A percentile compares a stretch with the other conserved stretches of the same genome.
These are phyloP conservation scores for Agrostemma githago DNA, from an alignment of 148 eudicot species.

Conservation along the genomic window DNA sequence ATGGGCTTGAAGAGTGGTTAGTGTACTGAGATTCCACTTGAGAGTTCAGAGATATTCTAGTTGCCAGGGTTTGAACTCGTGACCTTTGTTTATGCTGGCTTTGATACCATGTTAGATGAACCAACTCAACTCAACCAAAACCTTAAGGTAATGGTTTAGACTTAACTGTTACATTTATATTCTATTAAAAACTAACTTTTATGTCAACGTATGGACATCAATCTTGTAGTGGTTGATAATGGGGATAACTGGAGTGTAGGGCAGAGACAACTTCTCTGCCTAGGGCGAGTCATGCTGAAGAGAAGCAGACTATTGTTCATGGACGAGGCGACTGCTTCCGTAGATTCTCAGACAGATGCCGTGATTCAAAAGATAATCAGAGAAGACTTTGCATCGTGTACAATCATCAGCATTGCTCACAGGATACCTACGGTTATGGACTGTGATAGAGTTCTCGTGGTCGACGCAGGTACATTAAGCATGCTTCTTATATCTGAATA, in stretches of 20 bases:
- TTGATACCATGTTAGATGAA: too few relatives aligned
- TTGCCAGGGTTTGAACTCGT: too few relatives aligned
- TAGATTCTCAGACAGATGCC: slow-evolving; percentile 91
- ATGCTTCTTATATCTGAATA: too few relatives aligned
- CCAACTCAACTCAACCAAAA: too few relatives aligned
- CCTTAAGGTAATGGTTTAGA: too few relatives aligned
- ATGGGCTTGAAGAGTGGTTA: too few relatives aligned
- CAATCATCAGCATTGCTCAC: slow-evolving; percentile 97
- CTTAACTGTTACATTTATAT: too few relatives aligned
- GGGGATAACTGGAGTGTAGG: slow-evolving; percentile 99
- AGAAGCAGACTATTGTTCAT: slow-evolving; percentile 71
- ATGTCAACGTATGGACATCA: too few relatives aligned
- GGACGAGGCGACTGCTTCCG: slow-evolving; percentile 99
- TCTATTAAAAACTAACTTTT: too few relatives aligned
- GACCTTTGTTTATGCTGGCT: too few relatives aligned
- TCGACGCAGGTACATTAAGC: slow-evolving; percentile 49
- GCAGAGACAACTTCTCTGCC: slow-evolving; percentile 87
- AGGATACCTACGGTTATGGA: slow-evolving; percentile 99
- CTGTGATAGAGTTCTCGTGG: slow-evolving; percentile 83
- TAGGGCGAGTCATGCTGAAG: slow-evolving; percentile 90
- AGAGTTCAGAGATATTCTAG: too few relatives aligned
- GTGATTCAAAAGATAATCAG: slow-evolving; percentile 84
- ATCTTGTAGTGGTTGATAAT: slow-evolving; percentile 53
- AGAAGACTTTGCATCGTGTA: slow-evolving; percentile 75
- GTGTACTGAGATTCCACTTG: too few relatives aligned